These are phyloP conservation scores for Setaria viridis DNA, from an alignment of 202 grass and related monocot genomes.

Conservation along the genomic window DNA sequence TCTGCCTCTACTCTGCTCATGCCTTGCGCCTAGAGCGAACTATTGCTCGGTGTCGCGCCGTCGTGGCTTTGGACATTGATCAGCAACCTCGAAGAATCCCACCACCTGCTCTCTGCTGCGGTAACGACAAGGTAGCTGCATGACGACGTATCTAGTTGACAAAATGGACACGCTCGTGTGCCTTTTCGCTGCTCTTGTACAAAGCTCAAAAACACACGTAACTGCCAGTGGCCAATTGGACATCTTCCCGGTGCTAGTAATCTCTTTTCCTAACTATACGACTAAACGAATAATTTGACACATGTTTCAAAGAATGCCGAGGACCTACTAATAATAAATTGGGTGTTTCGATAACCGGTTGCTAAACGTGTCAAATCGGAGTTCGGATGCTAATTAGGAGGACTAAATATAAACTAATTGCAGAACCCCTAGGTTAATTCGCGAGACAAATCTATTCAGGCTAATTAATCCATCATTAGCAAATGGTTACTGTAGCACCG, in stretches of 20 bases:
- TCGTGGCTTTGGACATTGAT: background rate
- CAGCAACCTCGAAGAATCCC: constrained; percentile 5
- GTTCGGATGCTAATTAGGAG: too few species aligned
- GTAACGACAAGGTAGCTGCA: background rate
- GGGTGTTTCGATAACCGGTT: too few species aligned
- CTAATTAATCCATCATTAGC: too few species aligned
- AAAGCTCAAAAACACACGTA: background rate
- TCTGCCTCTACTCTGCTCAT: too few species aligned
- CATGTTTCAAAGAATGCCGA: background rate
- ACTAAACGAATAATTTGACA: background rate
- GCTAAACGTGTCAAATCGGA: too few species aligned
- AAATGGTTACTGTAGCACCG: too few species aligned
- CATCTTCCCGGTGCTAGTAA: background rate
- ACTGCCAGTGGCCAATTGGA: background rate
- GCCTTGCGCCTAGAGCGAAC: background rate
- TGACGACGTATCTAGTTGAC: background rate
- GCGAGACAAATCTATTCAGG: too few species aligned
- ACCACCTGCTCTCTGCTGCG: background rate
- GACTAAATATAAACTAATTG: too few species aligned
- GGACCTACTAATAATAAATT: background rate
- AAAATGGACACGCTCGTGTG: background rate
- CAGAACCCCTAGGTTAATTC: too few species aligned
- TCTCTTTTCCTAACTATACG: background rate
- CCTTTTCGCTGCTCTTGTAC: background rate
- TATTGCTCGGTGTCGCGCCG: background rate